phyloP scores from a whole-genome alignment of 1,284 basidiomycete genomes.

The Cutaneotrichosporon daszewskae region DNA sequence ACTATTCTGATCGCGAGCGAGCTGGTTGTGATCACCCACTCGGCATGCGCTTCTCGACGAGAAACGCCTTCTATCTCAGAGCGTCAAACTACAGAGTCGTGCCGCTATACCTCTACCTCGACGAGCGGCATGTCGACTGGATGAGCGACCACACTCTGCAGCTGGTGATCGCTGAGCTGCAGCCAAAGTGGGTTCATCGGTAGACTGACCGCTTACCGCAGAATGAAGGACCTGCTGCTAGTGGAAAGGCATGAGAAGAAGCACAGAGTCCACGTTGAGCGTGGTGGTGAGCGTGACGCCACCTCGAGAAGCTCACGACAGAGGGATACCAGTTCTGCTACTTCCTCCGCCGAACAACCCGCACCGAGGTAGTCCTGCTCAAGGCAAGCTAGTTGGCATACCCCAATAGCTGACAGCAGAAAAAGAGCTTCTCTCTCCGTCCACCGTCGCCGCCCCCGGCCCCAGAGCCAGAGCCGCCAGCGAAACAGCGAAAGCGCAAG shows the following conservation, averaged over 20 bases:
- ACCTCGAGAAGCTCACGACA: constrained; percentile 6
- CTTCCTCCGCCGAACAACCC: constrained; percentile 39
- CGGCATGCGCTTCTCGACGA: constrained; percentile 40
- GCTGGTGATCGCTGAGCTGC: constrained; percentile 35
- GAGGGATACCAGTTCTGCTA: constrained; percentile 45
- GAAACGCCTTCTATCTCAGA: constrained; percentile 43
- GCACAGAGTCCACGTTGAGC: constrained; percentile 42
- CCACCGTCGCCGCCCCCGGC: constrained; percentile 31
- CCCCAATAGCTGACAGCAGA: constrained; percentile 15
- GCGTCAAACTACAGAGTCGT: constrained; percentile 41
- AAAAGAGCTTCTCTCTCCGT: constrained; percentile 36
- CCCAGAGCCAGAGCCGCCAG: neutral
- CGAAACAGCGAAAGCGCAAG: constrained; percentile 19
- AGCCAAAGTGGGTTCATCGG: constrained; percentile 24
- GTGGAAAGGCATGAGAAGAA: constrained; percentile 29
- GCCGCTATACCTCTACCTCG: constrained; percentile 43
- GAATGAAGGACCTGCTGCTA: constrained; percentile 28
- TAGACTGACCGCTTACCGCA: constrained; percentile 1
- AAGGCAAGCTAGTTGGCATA: constrained; percentile 23
- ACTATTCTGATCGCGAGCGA: too few species aligned
- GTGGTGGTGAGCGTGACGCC: constrained; percentile 31
- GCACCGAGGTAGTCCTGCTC: constrained; percentile 43
- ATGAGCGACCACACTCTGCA: constrained; percentile 38
- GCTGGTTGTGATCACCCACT: too few species aligned
- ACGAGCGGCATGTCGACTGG: constrained; percentile 46